Percentiles rank a stretch among this genome's conserved stretches.
Conservation (phyloP, 78 protist genomes). For the Protostelium mycophagum region DNA sequence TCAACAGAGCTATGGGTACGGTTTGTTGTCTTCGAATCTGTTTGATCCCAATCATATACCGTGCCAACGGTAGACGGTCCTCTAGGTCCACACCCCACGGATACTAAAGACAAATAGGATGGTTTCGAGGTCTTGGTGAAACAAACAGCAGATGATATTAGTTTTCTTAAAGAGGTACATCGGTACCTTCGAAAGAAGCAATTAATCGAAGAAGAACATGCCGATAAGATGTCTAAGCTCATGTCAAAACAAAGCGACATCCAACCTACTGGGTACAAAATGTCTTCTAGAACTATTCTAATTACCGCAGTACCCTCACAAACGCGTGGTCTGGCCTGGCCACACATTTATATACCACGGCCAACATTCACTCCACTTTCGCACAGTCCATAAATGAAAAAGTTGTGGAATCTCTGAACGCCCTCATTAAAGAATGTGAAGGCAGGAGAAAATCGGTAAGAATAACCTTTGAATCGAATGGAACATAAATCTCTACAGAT, state of each 20-base stretch:
- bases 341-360: background rate
- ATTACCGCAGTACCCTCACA: background rate
- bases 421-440: background rate
- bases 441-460: background rate
- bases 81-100: too few species aligned
- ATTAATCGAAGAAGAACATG: background rate
- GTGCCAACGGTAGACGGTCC: background rate
- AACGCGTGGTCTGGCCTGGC: background rate
- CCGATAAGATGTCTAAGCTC: background rate
- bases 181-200: background rate
- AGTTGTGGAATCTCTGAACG: background rate
- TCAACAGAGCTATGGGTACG: background rate
- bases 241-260: background rate
- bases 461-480: background rate
- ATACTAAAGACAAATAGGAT: too few species aligned
- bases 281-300: background rate
- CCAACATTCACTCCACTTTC: background rate
- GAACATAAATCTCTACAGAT: background rate
- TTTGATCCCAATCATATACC: background rate
- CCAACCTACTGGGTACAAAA: background rate
- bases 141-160: background rate
- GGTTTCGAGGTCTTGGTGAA: background rate
- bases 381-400: background rate
- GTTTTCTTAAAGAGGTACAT: background rate
- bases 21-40: background rate